Base-by-base conservation (phyloP, 129 eudicot genomes). In the Flaveria bidentis region DNA sequence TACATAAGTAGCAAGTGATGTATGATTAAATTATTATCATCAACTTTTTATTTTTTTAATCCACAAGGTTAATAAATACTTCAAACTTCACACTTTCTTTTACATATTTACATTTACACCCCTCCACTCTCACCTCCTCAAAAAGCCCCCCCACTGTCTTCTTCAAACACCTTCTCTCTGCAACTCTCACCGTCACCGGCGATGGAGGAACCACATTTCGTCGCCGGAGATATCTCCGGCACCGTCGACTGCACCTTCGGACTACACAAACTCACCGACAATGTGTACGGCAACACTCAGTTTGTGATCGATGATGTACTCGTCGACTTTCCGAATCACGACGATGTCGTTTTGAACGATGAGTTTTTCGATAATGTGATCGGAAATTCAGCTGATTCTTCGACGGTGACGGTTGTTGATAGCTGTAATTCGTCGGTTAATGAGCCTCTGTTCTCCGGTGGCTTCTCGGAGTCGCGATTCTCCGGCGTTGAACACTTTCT, bases 391-490 rank as follows among this genome's bases (percentile, higher is more conserved):
- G 77, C 84, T 65, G 89, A 84, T 42, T 88, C 92, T 1, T 87
- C 89, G 39, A 69, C 55, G 2, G 51, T 76, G 0, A 76, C 82
- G 5, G 84, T 60, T n/a, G 73, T 76, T 20, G 82, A 82, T 77
- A 86, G 95, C 86, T 90, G 94, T 58, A 90, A 90, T 71, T 90
- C 98, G 26, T 90, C 98, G 42, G 80, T 78, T 42, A 74, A 85
- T 9, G 93, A 83, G 11, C 77, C 78, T 44, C 78, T 84, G 58
- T 81, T 82, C 28, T 84, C 83, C 65, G 88, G 89, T 25, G 82
- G 93, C 85, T 84, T 78, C 62, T 85, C 90, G 20, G 93, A 87
- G 67, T 76, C 82, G 52, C 89, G 79, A 46, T 84, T 88, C 79
- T 79, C 94, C 68, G 84, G 86, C 57, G 80, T 14, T 75, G 98